Base-by-base conservation (phyloP, 768 basidiomycete genomes). In the Sistotremastrum suecicum region DNA sequence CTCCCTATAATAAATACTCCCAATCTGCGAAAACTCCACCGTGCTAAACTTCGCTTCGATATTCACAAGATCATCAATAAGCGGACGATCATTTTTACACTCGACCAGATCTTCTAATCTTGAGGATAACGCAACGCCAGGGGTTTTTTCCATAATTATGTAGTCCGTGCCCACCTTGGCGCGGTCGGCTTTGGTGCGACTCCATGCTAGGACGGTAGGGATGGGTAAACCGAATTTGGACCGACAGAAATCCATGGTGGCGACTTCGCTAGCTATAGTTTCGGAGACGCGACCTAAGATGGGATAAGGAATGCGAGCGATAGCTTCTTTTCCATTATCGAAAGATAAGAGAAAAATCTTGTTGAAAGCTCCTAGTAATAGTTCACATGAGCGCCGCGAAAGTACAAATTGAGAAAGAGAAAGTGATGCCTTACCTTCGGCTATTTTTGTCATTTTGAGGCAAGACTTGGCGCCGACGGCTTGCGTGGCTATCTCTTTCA, bases 201-300 rank as follows among this genome's bases (percentile, higher is more conserved):
- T 58, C 63, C 62, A 64, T 34, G 57, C 49, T 37, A 61, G 48
- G 20, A 66, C 54, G 9, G 46, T 49, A 4, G 64, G 62, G 31
- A 57, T 54, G 5, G 58, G 61, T 28, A 65, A 33, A 8, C 49
- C 48, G 29, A 64, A 58, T 28, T 49, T 40, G 29, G 47, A 50
- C 29, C 58, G 58, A 34, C 53, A 47, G 43, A 56, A 65, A 28
- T 64, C 54, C 50, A 64, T 57, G 4, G 64, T 66, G 10, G 63
- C 64, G 5, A 63, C 64, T 43, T 64, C 64, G 44, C 63, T 65
- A 5, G 65, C 64, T 2, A 61, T 64, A 9, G 51, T 48, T 39
- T 60, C 48, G 44, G 52, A 56, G 7, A 51, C 45, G 6, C 59
- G 59, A 1, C 57, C 61, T 12, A 58, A 58, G 3, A 63, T 38